phyloP scores from a whole-genome alignment of 192 early-diverging fungal genomes.

The Gonapodya prolifera region DNA sequence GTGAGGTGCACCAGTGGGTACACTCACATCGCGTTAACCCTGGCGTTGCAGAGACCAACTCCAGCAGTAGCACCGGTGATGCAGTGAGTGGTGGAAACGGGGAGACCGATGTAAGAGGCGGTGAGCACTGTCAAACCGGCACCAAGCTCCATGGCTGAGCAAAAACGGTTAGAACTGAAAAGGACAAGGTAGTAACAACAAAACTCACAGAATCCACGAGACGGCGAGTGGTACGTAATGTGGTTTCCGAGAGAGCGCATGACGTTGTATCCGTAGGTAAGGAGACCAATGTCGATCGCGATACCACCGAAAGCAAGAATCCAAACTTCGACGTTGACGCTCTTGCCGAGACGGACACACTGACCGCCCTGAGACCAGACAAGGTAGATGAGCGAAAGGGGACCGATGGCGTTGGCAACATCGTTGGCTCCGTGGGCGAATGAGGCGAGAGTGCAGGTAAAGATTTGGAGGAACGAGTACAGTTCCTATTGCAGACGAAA shows the following conservation, averaged over 20 bases:
- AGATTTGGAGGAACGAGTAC: constrained; percentile 69
- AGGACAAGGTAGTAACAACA: background rate
- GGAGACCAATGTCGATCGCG: constrained; percentile 63
- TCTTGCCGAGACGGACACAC: constrained; percentile 22
- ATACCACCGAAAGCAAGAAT: constrained; percentile 57
- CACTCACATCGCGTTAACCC: constrained; percentile 15
- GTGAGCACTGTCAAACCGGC: constrained; percentile 67
- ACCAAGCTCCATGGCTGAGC: constrained; percentile 49
- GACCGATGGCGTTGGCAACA: constrained; percentile 75
- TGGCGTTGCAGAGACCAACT: constrained; percentile 61
- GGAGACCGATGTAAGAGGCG: constrained; percentile 61
- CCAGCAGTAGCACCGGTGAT: constrained; percentile 62
- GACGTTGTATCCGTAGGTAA: constrained; percentile 60
- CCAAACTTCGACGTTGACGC: constrained; percentile 53
- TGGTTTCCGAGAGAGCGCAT: constrained; percentile 74
- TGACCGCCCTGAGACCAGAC: constrained; percentile 40
- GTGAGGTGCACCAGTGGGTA: too few species aligned
- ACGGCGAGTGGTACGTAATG: constrained; percentile 67
- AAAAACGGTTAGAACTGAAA: background rate
- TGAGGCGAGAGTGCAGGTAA: constrained; percentile 68
- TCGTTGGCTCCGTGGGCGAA: constrained; percentile 81
- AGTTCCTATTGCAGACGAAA: constrained; percentile 24
- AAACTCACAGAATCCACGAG: constrained; percentile 47
- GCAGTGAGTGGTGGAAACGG: constrained; percentile 76
- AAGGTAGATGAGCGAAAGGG: constrained; percentile 58